phyloP scores from a whole-genome alignment of 139 green algal species.

The Axilococcus clingmanii region DNA sequence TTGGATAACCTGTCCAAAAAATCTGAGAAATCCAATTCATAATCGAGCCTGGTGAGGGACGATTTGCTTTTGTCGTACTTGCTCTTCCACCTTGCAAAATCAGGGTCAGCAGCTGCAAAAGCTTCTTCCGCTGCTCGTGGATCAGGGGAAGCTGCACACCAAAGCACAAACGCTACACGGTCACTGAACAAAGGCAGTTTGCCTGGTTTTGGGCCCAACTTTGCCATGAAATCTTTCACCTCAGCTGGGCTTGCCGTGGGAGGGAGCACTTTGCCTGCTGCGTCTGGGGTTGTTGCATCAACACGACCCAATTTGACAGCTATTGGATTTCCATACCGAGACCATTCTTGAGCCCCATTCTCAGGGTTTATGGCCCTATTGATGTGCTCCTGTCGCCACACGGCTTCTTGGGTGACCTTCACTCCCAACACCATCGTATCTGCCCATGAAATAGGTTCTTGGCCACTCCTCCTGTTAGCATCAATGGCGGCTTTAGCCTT shows the following conservation, averaged over 20 bases:
- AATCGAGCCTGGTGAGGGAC: slow-evolving; percentile 35
- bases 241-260: slow-evolving; percentile 29
- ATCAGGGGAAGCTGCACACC: slow-evolving; percentile 18
- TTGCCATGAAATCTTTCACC: slow-evolving; percentile 25
- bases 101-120: slow-evolving; percentile 5
- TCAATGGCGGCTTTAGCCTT: slow-evolving; percentile 58
- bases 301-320: slow-evolving; percentile 43
- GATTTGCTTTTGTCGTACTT: slow-evolving; percentile 47
- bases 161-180: slow-evolving; percentile 43
- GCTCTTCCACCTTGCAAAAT: slow-evolving; percentile 39
- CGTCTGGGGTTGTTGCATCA: slow-evolving; percentile 27
- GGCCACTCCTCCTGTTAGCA: slow-evolving; percentile 13
- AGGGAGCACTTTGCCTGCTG: slow-evolving; percentile 23
- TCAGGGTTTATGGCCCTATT: slow-evolving; percentile 1
- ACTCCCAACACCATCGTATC: slow-evolving; percentile 40
- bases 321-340: slow-evolving; percentile 1
- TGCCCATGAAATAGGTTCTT: slow-evolving; percentile 54
- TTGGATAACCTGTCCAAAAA: slow-evolving; percentile 46
- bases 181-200: slow-evolving; percentile 73
- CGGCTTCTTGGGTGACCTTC: slow-evolving; percentile 21
- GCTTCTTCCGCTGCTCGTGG: slow-evolving; percentile 12
- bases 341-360: neutral
- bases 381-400: neutral
- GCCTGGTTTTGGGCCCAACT: slow-evolving; percentile 38
- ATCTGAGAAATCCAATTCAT: slow-evolving; percentile 67